Evolutionary conservation across 2,329 filamentous ascomycete genomes (phyloP).

Genomic region (Xylaria multiplex): DNA sequence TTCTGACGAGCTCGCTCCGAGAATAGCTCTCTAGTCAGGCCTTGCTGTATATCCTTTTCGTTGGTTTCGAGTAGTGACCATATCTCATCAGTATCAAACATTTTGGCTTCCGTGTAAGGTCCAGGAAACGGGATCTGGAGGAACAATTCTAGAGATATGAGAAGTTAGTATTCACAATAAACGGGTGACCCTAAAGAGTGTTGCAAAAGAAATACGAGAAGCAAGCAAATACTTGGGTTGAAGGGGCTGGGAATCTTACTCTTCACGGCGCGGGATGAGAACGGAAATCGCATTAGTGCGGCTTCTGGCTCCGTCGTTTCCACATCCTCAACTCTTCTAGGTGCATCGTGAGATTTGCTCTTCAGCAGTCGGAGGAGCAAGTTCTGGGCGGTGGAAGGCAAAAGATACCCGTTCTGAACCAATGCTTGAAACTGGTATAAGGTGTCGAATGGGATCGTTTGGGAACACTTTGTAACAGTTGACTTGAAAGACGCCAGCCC

Average conservation of each 20-base stretch:
- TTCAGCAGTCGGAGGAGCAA: conserved; percentile 57
- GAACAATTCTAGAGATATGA: conserved; percentile 52
- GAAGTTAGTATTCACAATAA: conserved; percentile 1
- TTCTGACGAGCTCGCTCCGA: conserved; percentile 51
- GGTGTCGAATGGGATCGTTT: conserved; percentile 60
- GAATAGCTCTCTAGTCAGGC: conserved; percentile 41
- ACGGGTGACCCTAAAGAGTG: not conserved
- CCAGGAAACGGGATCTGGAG: conserved; percentile 64
- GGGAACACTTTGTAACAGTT: conserved; percentile 44
- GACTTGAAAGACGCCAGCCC: conserved; percentile 50
- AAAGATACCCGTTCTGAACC: conserved; percentile 69
- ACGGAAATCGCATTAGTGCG: conserved; percentile 47
- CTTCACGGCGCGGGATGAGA: conserved; percentile 60
- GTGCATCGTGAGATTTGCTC: conserved; percentile 15
- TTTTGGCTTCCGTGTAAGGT: conserved; percentile 58
- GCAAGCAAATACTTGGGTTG: conserved; percentile 30
- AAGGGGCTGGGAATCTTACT: conserved; percentile 20
- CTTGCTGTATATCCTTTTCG: conserved; percentile 53
- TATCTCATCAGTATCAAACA: conserved; percentile 49
- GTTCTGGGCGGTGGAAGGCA: conserved; percentile 61
- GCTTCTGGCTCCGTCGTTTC: conserved; percentile 35
- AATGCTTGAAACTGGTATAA: conserved; percentile 72
- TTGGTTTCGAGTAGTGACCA: conserved; percentile 52
- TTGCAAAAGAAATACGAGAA: too few species aligned
- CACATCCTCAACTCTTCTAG: not conserved